These are phyloP conservation scores for Psophocarpus tetragonolobus DNA, from an alignment of 306 rosid genomes.

Conservation along the genomic window DNA sequence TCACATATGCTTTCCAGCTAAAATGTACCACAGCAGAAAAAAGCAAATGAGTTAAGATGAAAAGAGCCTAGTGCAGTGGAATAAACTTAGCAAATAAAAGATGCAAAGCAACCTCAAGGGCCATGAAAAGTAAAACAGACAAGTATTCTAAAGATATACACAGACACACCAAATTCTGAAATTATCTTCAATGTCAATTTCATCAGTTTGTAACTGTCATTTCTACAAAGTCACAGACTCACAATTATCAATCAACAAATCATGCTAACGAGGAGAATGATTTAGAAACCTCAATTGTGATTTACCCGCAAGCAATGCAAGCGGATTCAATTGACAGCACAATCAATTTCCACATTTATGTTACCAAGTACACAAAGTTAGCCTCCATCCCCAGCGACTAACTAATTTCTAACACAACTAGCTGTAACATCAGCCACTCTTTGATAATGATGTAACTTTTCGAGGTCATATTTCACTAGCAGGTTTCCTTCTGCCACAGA, in stretches of 20 bases:
- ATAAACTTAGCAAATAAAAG: background rate
- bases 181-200: background rate
- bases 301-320: background rate
- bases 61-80: slow-evolving; percentile 1
- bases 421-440: slow-evolving; percentile 6
- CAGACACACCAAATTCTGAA: background rate
- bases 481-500: slow-evolving; percentile 15
- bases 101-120: slow-evolving; percentile 8
- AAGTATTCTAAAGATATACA: slow-evolving; percentile 2
- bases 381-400: background rate
- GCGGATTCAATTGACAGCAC: background rate
- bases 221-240: background rate
- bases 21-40: slow-evolving; percentile 21
- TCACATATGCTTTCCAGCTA: slow-evolving; percentile 94
- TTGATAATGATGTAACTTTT: slow-evolving; percentile 20
- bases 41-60: background rate
- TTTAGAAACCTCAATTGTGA: background rate
- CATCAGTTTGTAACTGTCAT: background rate
- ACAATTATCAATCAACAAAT: background rate
- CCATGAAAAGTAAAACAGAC: slow-evolving; percentile 8
- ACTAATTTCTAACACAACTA: background rate
- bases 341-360: background rate
- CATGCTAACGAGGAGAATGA: background rate
- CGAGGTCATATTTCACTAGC: slow-evolving; percentile 10
- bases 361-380: background rate